Conservation (phyloP, 768 basidiomycete species). For the Flagelloscypha sp. region DNA sequence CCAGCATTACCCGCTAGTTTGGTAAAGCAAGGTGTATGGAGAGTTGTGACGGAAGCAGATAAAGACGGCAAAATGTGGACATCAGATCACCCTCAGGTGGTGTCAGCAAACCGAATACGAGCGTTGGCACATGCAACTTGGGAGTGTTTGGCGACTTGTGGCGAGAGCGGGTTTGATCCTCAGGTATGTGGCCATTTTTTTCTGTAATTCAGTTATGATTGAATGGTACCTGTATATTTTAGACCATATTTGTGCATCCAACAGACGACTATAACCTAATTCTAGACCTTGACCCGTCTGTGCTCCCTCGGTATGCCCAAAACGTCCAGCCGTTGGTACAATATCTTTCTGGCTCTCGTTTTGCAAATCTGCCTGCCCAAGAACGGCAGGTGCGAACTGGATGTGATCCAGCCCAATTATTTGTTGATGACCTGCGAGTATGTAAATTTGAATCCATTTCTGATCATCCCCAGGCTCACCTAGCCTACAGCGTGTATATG, state of each 20-base stretch:
- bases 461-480: slow-evolving; percentile 2
- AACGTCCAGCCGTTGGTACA: slow-evolving; percentile 50
- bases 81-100: slow-evolving; percentile 47
- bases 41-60: slow-evolving; percentile 72
- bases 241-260: slow-evolving; percentile 86
- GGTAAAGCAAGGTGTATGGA: slow-evolving; percentile 54
- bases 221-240: neutral
- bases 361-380: slow-evolving; percentile 35
- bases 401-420: slow-evolving; percentile 68
- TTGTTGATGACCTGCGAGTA: slow-evolving; percentile 71
- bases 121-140: slow-evolving; percentile 73
- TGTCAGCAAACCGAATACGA: slow-evolving; percentile 67
- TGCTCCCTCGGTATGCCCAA: slow-evolving; percentile 69
- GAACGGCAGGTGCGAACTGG: slow-evolving; percentile 42
- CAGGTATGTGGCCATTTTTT: slow-evolving; percentile 35
- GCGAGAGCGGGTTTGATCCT: slow-evolving; percentile 44
- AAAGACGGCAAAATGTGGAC: slow-evolving; percentile 73
- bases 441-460: slow-evolving; percentile 11
- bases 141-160: slow-evolving; percentile 44
- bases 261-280: slow-evolving; percentile 80
- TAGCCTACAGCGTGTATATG: slow-evolving; percentile 50
- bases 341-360: slow-evolving; percentile 15
- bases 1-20: slow-evolving; percentile 24
- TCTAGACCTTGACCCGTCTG: slow-evolving; percentile 57
- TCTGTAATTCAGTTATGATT: neutral